Evolutionary conservation across 805 yeast species (phyloP).

Genomic region (Candida endomychidarum): DNA sequence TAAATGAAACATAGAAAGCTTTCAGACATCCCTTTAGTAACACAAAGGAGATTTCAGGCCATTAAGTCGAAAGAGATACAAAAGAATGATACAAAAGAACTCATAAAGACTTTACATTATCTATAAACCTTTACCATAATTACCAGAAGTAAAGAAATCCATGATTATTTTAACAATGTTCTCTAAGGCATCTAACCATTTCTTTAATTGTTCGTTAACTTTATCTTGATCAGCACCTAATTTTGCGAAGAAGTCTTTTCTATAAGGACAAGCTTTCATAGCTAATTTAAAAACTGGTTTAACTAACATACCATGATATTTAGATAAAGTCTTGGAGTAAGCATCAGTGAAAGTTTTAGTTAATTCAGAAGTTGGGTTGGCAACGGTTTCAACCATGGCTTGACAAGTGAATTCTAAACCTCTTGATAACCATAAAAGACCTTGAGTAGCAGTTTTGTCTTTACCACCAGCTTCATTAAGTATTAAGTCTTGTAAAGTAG

Average conservation of each 20-base stretch:
- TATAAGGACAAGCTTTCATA: conserved; percentile 92
- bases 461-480: conserved; percentile 66
- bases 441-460: conserved; percentile 84
- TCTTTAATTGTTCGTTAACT: conserved; percentile 62
- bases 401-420: conserved; percentile 90
- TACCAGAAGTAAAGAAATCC: conserved; percentile 74
- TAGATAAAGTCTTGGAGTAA: conserved; percentile 75
- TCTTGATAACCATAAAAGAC: conserved; percentile 80
- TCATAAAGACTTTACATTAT: not conserved
- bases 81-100: not conserved
- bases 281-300: conserved; percentile 90
- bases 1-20: not conserved
- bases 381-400: conserved; percentile 79
- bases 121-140: conserved; percentile 83
- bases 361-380: conserved; percentile 63
- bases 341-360: conserved; percentile 79
- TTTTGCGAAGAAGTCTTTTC: conserved; percentile 80
- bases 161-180: conserved; percentile 68
- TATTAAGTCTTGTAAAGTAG: conserved; percentile 77
- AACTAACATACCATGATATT: conserved; percentile 78
- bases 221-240: conserved; percentile 73
- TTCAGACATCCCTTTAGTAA: too few relatives aligned
- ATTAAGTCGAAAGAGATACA: too few relatives aligned
- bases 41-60: too few relatives aligned
- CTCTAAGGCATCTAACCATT: conserved; percentile 79